phyloP scores from a whole-genome alignment of 2,329 filamentous ascomycete species.

The Scedosporium apiospermum region DNA sequence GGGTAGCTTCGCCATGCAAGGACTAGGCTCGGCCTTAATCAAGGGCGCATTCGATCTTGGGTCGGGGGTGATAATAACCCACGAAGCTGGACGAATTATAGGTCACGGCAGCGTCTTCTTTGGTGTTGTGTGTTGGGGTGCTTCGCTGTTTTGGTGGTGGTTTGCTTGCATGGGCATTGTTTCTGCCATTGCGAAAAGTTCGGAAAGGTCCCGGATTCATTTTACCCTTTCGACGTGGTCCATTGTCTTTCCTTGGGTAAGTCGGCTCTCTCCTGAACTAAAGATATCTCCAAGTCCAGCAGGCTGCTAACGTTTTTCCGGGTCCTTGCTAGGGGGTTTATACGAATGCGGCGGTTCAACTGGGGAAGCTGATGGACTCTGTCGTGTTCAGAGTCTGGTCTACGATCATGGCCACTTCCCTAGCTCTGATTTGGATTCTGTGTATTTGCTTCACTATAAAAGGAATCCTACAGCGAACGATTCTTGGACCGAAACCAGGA shows the following conservation, averaged over 20 bases:
- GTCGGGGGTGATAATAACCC: slow-evolving; percentile 21
- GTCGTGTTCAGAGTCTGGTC: slow-evolving; percentile 27
- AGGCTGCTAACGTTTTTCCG: background rate
- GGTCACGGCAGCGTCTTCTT: slow-evolving; percentile 23
- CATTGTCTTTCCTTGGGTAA: slow-evolving; percentile 28
- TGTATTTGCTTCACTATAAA: background rate
- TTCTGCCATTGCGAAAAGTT: slow-evolving; percentile 10
- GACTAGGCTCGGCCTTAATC: slow-evolving; percentile 22
- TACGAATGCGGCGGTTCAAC: slow-evolving; percentile 24
- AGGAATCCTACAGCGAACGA: background rate
- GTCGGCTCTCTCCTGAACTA: slow-evolving; percentile 5
- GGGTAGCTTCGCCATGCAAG: slow-evolving; percentile 26
- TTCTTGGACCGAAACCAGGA: background rate
- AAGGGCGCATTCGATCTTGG: slow-evolving; percentile 22
- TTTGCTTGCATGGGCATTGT: slow-evolving; percentile 25
- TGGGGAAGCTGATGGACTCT: slow-evolving; percentile 27
- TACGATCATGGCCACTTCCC: slow-evolving; percentile 21
- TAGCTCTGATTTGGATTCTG: slow-evolving; percentile 21
- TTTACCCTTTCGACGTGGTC: slow-evolving; percentile 24
- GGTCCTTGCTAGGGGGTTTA: slow-evolving; percentile 23
- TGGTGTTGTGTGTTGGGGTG: slow-evolving; percentile 27
- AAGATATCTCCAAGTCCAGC: background rate
- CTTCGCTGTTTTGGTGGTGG: slow-evolving; percentile 30
- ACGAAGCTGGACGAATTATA: slow-evolving; percentile 19
- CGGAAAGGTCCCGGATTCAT: slow-evolving; percentile 9